Evolutionary conservation across 352 stramenopile species (phyloP).

Genomic region (Phytopythium kandeliae): DNA sequence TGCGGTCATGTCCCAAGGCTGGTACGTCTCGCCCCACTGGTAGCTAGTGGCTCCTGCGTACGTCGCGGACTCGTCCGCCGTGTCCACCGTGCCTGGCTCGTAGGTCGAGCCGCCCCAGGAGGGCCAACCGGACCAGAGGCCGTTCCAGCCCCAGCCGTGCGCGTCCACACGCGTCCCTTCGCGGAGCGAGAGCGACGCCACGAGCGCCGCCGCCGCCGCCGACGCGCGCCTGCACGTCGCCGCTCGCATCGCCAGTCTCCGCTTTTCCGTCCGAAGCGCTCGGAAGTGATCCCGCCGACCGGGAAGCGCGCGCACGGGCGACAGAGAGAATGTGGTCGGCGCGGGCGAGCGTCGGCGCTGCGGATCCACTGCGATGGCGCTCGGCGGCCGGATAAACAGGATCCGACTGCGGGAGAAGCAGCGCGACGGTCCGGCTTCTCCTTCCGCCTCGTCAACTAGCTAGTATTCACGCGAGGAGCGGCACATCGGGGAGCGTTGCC

Average conservation of each 20-base stretch:
- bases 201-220: neutral
- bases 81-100: slow-evolving; percentile 4
- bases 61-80: neutral
- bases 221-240: neutral
- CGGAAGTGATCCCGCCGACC: too few species aligned
- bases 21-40: neutral
- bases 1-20: neutral
- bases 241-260: neutral
- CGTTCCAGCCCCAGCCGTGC: too few species aligned
- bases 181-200: neutral
- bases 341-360: too few species aligned
- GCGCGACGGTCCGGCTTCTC: too few species aligned
- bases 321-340: too few species aligned
- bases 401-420: too few species aligned
- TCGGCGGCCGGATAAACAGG: too few species aligned
- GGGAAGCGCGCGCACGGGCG: too few species aligned
- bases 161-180: neutral
- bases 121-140: too few species aligned
- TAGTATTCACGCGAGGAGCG: too few species aligned
- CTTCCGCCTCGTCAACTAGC: too few species aligned
- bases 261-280: neutral
- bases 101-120: neutral
- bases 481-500: neutral
- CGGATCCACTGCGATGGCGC: too few species aligned
- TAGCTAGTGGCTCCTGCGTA: neutral